Base-by-base conservation (phyloP, 2,329 filamentous ascomycete genomes). In the Arthroderma sp. region DNA sequence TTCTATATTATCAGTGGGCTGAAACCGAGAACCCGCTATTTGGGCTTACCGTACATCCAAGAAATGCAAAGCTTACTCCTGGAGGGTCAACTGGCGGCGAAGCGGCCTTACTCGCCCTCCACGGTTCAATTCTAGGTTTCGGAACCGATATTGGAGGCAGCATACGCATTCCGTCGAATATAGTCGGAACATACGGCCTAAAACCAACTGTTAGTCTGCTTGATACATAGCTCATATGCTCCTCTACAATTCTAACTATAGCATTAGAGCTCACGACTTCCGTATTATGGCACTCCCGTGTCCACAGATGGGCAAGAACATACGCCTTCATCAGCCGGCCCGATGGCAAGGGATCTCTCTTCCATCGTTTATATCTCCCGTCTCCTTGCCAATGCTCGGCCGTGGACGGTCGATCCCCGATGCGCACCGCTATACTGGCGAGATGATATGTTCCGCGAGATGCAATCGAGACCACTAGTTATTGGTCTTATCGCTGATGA, bases 31-130 rank as follows among this genome's bases (percentile, higher is more conserved):
- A 74, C 78, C 47, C 70, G 80, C 50, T 74, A 77, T 53, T 72
- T 68, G 80, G 79, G 6, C 68, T 77, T 8, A 80, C 77, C 0
- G 57, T 76, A 22, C 82, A 81, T 55, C 80, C 81, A 0, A 61
- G 64, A 5, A 80, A 81, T 54, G 70, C 75, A 27, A 79, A 81
- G 53, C 70, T 76, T 29, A 82, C 78, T 0, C 72, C 73, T 22
- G 81, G 81, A 7, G 81, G 81, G 6, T 78, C 73, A 33, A 80
- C 77, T 0, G 81, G 81, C 2, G 81, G 81, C 38, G 81, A 84
- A 56, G 72, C 73, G 4, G 79, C 80, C 0, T 66, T 84, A 2
- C 69, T 84, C 32, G 64, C 66, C 0, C 71, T 82, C 47, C 60
- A 63, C 6, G 81, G 80, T 10, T 76, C 72, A 45, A 68, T 71